Conservation (phyloP, 2,329 filamentous ascomycete species). For the Tolypocladium nubicola region DNA sequence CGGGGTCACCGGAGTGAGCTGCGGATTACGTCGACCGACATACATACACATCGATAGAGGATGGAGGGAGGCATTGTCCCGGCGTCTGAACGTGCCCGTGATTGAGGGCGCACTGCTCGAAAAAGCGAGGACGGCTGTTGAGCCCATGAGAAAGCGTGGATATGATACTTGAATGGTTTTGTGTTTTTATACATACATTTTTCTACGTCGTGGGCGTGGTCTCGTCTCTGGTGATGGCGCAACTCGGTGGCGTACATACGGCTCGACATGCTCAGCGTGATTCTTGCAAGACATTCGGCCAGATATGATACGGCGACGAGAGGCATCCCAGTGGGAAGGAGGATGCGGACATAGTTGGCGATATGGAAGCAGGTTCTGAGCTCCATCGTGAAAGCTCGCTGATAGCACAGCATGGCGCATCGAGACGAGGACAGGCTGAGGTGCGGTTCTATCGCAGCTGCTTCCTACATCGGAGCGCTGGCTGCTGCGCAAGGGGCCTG, state of each 20-base stretch:
- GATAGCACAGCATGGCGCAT: too few species aligned
- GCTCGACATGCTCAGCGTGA: neutral
- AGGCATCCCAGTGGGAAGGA: neutral
- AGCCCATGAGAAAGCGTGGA: neutral
- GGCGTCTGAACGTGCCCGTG: neutral
- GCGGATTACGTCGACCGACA: neutral
- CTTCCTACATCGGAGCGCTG: neutral
- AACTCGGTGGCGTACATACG: too few species aligned
- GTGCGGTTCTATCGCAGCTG: too few species aligned
- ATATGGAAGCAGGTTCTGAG: neutral
- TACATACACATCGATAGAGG: neutral
- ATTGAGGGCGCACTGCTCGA: neutral
- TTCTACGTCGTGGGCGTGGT: neutral
- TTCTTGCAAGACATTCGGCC: too few species aligned
- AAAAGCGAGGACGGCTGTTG: constrained; percentile 1
- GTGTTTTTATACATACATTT: neutral
- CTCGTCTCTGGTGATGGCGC: neutral
- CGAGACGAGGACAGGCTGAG: too few species aligned
- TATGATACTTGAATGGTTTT: neutral
- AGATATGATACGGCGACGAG: neutral
- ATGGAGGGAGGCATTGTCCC: neutral
- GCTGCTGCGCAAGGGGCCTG: neutral
- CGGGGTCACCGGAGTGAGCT: neutral
- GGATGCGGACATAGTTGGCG: neutral
- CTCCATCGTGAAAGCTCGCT: neutral